Evolutionary conservation across 2,329 filamentous ascomycete genomes (phyloP).

Genomic region (Sclerotinia subarctica): DNA sequence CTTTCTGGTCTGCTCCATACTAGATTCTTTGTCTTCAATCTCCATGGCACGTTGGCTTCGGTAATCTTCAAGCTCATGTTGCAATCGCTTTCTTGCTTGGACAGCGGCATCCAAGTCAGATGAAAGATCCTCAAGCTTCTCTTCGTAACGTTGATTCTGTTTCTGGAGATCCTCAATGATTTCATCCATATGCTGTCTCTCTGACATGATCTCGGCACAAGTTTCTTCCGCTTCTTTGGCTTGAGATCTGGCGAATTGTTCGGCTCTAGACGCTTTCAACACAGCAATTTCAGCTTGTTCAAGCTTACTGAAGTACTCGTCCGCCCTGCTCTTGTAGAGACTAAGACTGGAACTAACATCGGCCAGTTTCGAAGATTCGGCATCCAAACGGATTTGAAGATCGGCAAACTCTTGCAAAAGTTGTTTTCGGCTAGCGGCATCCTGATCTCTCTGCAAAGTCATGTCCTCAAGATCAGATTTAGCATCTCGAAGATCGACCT

Average conservation of each 20-base stretch:
- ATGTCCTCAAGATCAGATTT: conserved; percentile 82
- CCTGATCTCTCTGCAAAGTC: conserved; percentile 74
- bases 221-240: conserved; percentile 88
- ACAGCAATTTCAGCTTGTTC: conserved; percentile 96
- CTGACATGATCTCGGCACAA: conserved; percentile 84
- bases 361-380: conserved; percentile 77
- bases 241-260: conserved; percentile 90
- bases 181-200: conserved; percentile 85
- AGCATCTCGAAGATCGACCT: conserved; percentile 82
- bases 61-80: conserved; percentile 97
- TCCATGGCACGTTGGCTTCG: conserved; percentile 92
- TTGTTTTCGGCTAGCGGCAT: conserved; percentile 81
- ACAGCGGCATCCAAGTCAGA: conserved; percentile 82
- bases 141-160: conserved; percentile 84
- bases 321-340: conserved; percentile 85
- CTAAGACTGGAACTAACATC: conserved; percentile 82
- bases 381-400: conserved; percentile 87
- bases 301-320: conserved; percentile 96
- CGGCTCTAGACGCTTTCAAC: conserved; percentile 83
- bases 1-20: conserved; percentile 93
- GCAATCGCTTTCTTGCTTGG: conserved; percentile 88
- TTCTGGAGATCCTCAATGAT: conserved; percentile 86
- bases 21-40: conserved; percentile 93
- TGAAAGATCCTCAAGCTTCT: conserved; percentile 84
- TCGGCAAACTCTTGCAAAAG: conserved; percentile 90